Evolutionary conservation across 768 basidiomycete species (phyloP), one percentile per base, ranked within the genome.

Genomic region (Rhodotorula diobovata): DNA sequence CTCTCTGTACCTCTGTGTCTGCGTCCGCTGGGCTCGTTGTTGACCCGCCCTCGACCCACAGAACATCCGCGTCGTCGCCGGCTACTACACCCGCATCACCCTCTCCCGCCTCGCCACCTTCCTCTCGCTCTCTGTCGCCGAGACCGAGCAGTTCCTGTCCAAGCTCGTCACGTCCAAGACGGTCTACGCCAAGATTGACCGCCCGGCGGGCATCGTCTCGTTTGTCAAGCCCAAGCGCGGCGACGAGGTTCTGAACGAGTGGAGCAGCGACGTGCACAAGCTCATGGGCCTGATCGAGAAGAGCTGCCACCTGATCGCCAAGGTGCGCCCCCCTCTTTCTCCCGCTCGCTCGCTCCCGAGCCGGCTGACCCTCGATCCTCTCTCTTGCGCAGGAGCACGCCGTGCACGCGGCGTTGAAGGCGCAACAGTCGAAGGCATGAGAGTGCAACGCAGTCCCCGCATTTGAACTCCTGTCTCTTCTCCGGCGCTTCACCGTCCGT

Each of bases 181-280:
- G 15, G 87, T 99, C 54, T 95, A 90, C 87, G 96, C 96, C 37
- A 88, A 92, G 61, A 88, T 92, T 73, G 95, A 99, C 81, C 86
- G 96, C 67, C 93, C 93, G 61, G 84, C 89, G 6, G 94, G 93
- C 8, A 86, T 97, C 65, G 87, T 99, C 66, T 89, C 84, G 78
- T 99, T 99, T 84, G 86, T 87, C 76, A 86, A 85, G 76, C 90
- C 89, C 81, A 87, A 87, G 75, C 88, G 85, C 65, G 72, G 72
- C 30, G 94, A 97, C 79, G 93, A 96, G 77, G 89, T 93, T 11
- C 89, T 99, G 88, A 98, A 98, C 79, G 91, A 92, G 72, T 99
- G 96, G 95, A 94, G 92, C 81, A 90, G 88, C 32, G 94, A 98
- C 78, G 92, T 99, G 86, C 90, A 89, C 77, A 93, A 90, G 82